A percentile compares a stretch with the other conserved stretches of the same genome.
phyloP scores from a whole-genome alignment of 2,329 filamentous ascomycete species.

The Escovopsis sp. region DNA sequence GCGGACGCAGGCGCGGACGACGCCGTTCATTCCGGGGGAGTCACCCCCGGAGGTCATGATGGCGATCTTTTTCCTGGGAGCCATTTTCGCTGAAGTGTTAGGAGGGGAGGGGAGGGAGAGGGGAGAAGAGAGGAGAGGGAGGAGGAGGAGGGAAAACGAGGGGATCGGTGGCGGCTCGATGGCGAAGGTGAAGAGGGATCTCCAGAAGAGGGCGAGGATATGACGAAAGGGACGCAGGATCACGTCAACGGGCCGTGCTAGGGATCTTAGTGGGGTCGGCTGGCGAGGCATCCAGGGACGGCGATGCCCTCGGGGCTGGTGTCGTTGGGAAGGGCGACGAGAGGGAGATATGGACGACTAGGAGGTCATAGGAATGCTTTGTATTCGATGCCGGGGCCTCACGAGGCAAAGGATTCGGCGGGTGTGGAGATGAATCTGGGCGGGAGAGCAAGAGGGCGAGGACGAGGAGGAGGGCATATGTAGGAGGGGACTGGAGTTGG shows the following conservation, averaged over 20 bases:
- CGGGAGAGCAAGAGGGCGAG: not conserved
- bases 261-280: constrained; percentile 13
- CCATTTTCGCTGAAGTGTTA: too few relatives aligned
- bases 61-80: constrained; percentile 53
- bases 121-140: constrained; percentile 1
- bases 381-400: too few relatives aligned
- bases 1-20: constrained; percentile 77
- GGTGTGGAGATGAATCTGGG: not conserved
- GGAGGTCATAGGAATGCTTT: too few relatives aligned
- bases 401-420: too few relatives aligned
- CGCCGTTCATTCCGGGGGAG: constrained; percentile 88
- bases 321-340: too few relatives aligned
- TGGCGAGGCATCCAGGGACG: constrained; percentile 13
- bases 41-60: constrained; percentile 93
- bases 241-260: constrained; percentile 16
- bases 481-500: not conserved
- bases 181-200: constrained; percentile 8
- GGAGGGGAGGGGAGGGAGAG: constrained; percentile 7
- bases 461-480: not conserved
- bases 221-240: constrained; percentile 13
- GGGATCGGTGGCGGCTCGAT: constrained; percentile 1
- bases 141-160: constrained; percentile 4
- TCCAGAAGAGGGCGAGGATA: constrained; percentile 14
- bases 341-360: too few relatives aligned
- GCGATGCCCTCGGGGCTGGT: too few relatives aligned